Percentiles rank a stretch among this genome's conserved stretches.
Evolutionary conservation across 352 stramenopile genomes (phyloP).

Genomic region (Phytophthora quininea): DNA sequence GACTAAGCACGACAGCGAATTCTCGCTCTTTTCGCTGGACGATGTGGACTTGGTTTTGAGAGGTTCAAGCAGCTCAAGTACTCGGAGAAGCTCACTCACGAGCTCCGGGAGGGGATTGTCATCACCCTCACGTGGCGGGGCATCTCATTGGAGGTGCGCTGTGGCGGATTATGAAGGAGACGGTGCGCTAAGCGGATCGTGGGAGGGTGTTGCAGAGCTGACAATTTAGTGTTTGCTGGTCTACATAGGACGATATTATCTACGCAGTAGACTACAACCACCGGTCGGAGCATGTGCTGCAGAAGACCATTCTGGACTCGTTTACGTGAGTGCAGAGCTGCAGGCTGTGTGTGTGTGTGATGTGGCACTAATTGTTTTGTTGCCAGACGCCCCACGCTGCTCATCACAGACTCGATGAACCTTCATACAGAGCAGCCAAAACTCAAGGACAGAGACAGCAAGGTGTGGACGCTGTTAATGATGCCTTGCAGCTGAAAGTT

Average conservation of each 20-base stretch:
- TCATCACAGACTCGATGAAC: conserved; percentile 92
- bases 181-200: conserved; percentile 43
- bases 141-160: conserved; percentile 95
- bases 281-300: conserved; percentile 93
- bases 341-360: not conserved
- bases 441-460: conserved; percentile 89
- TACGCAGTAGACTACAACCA: conserved; percentile 95
- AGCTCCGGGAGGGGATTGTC: conserved; percentile 88
- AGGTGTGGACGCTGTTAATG: too few species aligned
- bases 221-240: conserved; percentile 2
- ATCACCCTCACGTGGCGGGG: conserved; percentile 95
- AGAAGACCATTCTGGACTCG: conserved; percentile 94
- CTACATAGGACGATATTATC: conserved; percentile 93
- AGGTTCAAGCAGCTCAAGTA: conserved; percentile 96
- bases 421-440: conserved; percentile 86
- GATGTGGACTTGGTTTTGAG: conserved; percentile 94
- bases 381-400: conserved; percentile 73
- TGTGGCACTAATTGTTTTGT: conserved; percentile 15
- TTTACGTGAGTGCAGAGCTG: conserved; percentile 70
- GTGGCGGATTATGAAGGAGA: conserved; percentile 95
- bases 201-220: conserved; percentile 6
- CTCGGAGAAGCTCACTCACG: conserved; percentile 92
- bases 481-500: too few species aligned
- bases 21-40: conserved; percentile 92
- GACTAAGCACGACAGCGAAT: conserved; percentile 91